Percentiles rank a stretch among this genome's conserved stretches.
phyloP scores from a whole-genome alignment of 139 green algal species.

The Marvania coccoides region DNA sequence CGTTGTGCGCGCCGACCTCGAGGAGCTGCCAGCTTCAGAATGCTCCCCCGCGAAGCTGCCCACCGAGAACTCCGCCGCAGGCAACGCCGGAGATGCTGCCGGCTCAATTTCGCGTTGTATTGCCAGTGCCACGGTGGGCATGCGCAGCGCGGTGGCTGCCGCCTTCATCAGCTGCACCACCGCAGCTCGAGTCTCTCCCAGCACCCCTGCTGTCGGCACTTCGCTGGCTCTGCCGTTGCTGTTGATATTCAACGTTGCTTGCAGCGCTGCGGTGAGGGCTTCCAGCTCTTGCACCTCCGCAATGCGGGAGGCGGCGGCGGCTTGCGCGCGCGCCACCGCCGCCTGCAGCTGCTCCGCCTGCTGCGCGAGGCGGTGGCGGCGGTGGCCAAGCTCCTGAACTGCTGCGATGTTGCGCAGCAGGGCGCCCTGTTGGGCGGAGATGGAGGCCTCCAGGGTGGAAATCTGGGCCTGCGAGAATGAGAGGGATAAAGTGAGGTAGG shows the following conservation, averaged over 20 bases:
- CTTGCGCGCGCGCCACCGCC: not conserved
- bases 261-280: not conserved
- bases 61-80: not conserved
- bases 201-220: not conserved
- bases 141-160: not conserved
- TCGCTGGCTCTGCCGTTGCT: not conserved
- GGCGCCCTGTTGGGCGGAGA: not conserved
- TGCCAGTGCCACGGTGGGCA: not conserved
- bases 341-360: not conserved
- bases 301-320: not conserved
- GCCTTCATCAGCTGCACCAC: not conserved
- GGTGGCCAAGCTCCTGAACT: not conserved
- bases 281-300: not conserved
- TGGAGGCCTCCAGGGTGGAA: not conserved
- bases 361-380: not conserved
- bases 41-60: no score
- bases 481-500: no score
- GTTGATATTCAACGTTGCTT: not conserved
- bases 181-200: not conserved
- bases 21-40: no score
- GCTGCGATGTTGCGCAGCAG: not conserved
- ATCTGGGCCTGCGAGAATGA: not conserved
- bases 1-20: no score
- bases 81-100: not conserved
- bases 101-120: not conserved